These are phyloP conservation scores for Pyrenochaeta sp. DNA, from an alignment of 2,329 filamentous ascomycete species.

Conservation along the genomic window DNA sequence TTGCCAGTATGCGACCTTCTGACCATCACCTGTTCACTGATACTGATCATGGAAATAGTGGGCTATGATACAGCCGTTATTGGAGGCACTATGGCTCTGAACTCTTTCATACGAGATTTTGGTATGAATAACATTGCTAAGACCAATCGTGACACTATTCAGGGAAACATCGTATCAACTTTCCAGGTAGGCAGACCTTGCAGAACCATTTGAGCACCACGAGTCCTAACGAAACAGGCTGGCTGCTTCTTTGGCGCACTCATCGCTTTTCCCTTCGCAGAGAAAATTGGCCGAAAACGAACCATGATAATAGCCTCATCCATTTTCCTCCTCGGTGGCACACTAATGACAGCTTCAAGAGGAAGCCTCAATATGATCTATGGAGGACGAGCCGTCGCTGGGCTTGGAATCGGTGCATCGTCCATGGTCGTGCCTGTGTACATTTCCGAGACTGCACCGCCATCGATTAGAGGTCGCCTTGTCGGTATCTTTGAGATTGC, in stretches of 20 bases:
- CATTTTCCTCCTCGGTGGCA: conserved; percentile 54
- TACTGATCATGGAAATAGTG: conserved; percentile 23
- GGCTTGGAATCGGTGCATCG: conserved; percentile 49
- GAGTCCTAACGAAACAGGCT: conserved; percentile 18
- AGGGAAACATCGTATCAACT: conserved; percentile 50
- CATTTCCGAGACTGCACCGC: conserved; percentile 58
- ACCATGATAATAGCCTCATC: conserved; percentile 56
- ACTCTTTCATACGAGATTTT: conserved; percentile 49
- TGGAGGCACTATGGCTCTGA: conserved; percentile 50
- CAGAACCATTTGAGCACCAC: too few relatives aligned
- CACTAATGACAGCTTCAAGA: conserved; percentile 49
- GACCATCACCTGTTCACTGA: too few relatives aligned
- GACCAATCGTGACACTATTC: conserved; percentile 44
- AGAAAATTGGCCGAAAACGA: conserved; percentile 58
- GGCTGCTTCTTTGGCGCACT: conserved; percentile 52
- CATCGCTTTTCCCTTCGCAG: conserved; percentile 55
- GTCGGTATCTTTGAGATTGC: conserved; percentile 73
- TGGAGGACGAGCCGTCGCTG: conserved; percentile 46
- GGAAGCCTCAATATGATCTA: conserved; percentile 48
- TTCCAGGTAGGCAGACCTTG: conserved; percentile 45
- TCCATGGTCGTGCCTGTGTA: conserved; percentile 50
- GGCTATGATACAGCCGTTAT: conserved; percentile 49
- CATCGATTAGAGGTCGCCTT: conserved; percentile 69
- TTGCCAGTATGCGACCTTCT: conserved; percentile 37
- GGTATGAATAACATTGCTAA: conserved; percentile 38